Evolutionary conservation across 2,329 filamentous ascomycete genomes (phyloP).

Genomic region (Alternaria gaisen): DNA sequence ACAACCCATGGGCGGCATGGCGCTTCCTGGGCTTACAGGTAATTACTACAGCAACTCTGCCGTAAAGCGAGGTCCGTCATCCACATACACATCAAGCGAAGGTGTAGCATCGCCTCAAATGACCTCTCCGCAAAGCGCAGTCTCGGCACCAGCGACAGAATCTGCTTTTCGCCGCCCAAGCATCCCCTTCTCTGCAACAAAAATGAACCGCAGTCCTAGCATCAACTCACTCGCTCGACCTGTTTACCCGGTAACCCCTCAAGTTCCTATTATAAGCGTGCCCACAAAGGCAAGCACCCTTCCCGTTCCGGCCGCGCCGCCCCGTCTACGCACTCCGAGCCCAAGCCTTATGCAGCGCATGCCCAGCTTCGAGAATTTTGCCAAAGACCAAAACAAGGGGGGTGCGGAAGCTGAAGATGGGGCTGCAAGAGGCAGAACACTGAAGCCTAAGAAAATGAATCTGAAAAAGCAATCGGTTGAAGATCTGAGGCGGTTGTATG

Average conservation of each 20-base stretch:
- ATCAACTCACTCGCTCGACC: constrained; percentile 51
- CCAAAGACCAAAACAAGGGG: constrained; percentile 21
- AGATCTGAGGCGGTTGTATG: constrained; percentile 58
- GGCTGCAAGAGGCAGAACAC: constrained; percentile 22
- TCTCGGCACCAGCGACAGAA: constrained; percentile 27
- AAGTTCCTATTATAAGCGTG: constrained; percentile 33
- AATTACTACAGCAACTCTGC: constrained; percentile 14
- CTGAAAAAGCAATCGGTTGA: constrained; percentile 58
- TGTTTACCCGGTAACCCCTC: constrained; percentile 37
- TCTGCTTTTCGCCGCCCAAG: constrained; percentile 43
- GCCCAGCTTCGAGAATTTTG: constrained; percentile 53
- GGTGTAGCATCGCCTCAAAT: constrained; percentile 25
- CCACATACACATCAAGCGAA: constrained; percentile 22
- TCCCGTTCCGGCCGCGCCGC: constrained; percentile 33
- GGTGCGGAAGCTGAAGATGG: constrained; percentile 10
- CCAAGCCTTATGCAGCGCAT: constrained; percentile 57
- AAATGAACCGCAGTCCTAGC: constrained; percentile 38
- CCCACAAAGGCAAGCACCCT: constrained; percentile 44
- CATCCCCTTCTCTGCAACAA: constrained; percentile 38
- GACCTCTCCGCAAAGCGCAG: constrained; percentile 25
- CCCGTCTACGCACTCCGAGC: constrained; percentile 49
- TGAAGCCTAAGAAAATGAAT: constrained; percentile 50
- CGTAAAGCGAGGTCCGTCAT: constrained; percentile 11
- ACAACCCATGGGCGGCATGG: constrained; percentile 28
- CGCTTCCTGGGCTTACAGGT: constrained; percentile 29